phyloP scores from a whole-genome alignment of 78 protist species.

The Chrysochromulina parva region DNA sequence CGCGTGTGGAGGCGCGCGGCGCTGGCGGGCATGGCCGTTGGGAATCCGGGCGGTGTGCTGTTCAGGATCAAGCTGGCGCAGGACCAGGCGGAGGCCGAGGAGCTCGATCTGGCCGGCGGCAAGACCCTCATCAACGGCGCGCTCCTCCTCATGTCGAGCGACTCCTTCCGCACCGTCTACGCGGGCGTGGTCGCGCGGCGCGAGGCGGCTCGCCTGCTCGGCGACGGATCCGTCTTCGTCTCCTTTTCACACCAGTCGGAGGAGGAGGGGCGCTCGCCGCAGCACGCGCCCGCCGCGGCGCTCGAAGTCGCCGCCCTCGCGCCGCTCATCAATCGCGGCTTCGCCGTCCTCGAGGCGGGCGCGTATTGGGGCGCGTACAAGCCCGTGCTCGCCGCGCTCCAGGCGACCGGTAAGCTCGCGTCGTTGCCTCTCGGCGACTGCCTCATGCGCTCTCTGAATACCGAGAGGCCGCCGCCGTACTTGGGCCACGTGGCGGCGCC shows the following conservation, averaged over 20 bases:
- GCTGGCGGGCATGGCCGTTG: background rate
- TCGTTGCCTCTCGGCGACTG: no score
- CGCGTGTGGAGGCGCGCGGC: background rate
- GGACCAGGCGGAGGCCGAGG: no score
- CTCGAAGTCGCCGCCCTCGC: background rate
- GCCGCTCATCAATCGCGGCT: no score
- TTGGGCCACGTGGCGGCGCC: background rate
- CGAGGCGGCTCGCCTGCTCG: background rate
- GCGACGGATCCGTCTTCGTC: background rate
- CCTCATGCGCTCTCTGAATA: no score
- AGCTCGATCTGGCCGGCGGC: background rate
- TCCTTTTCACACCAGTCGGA: background rate
- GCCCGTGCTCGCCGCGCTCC: constrained; percentile 24
- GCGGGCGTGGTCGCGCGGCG: background rate
- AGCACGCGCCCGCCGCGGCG: background rate
- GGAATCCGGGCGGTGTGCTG: constrained; percentile 8
- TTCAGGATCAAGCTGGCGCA: background rate
- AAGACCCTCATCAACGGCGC: background rate
- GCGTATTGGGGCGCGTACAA: constrained; percentile 10
- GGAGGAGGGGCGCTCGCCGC: no score
- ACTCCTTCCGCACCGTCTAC: background rate
- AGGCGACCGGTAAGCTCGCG: background rate
- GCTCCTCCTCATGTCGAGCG: background rate
- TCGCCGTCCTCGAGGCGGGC: background rate
- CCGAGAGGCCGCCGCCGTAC: no score